phyloP scores from a whole-genome alignment of 768 basidiomycete species.

The Cyclocybe cylindracea region DNA sequence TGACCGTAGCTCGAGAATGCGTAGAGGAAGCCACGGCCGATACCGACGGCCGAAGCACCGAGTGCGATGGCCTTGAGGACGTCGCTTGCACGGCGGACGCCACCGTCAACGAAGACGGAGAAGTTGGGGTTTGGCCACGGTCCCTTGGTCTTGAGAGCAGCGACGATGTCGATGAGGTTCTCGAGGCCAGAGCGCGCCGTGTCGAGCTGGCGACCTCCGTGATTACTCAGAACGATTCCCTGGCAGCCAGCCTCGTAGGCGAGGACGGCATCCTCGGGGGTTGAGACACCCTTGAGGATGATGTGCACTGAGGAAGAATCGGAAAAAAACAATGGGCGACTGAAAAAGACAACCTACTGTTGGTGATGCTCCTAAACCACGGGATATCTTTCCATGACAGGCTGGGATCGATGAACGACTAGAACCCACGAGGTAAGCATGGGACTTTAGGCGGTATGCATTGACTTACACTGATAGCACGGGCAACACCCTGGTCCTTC shows the following conservation, averaged over 20 bases:
- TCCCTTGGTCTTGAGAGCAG: slow-evolving; percentile 53
- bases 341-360: slow-evolving; percentile 50
- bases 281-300: slow-evolving; percentile 20
- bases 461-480: slow-evolving; percentile 80
- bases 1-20: slow-evolving; percentile 86
- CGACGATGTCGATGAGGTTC: slow-evolving; percentile 67
- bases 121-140: slow-evolving; percentile 67
- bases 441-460: background rate
- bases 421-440: background rate
- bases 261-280: slow-evolving; percentile 21
- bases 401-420: slow-evolving; percentile 94
- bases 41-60: slow-evolving; percentile 66
- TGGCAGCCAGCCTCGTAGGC: slow-evolving; percentile 21
- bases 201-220: slow-evolving; percentile 39
- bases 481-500: slow-evolving; percentile 87
- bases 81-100: slow-evolving; percentile 70
- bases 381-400: slow-evolving; percentile 82
- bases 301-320: slow-evolving; percentile 13
- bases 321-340: background rate
- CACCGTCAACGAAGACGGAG: slow-evolving; percentile 49
- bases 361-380: slow-evolving; percentile 80
- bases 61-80: slow-evolving; percentile 78
- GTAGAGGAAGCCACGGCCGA: slow-evolving; percentile 85
- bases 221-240: slow-evolving; percentile 22
- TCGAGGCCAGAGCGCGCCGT: slow-evolving; percentile 69